Evolutionary conservation across 208 protist species (phyloP).

Genomic region (Wallacemonas collosoma): DNA sequence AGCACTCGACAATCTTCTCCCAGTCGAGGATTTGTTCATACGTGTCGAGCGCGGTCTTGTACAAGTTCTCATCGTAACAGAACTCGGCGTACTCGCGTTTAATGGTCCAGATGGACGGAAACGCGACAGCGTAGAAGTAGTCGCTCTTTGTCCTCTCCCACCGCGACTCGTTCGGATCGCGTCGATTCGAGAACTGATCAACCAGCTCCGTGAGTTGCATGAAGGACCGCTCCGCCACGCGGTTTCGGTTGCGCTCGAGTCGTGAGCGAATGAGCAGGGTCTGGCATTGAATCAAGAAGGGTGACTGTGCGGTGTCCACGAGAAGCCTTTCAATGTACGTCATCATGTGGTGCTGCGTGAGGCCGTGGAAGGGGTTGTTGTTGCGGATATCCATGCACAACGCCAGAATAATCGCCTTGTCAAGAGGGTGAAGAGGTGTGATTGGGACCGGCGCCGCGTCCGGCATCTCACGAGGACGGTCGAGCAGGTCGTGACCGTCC

Average conservation of each 20-base stretch:
- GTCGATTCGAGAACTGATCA: conserved; percentile 71
- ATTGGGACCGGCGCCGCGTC: conserved; percentile 36
- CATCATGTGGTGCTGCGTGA: conserved; percentile 89
- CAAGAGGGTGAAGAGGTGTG: conserved; percentile 70
- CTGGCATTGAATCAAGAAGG: conserved; percentile 77
- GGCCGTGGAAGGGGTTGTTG: conserved; percentile 86
- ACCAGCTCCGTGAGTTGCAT: conserved; percentile 91
- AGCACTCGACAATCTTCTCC: conserved; percentile 91
- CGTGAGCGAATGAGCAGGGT: conserved; percentile 74
- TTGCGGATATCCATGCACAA: conserved; percentile 88
- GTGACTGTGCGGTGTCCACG: conserved; percentile 62
- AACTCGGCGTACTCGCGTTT: conserved; percentile 85
- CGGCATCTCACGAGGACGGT: conserved; percentile 66
- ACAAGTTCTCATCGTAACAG: conserved; percentile 84
- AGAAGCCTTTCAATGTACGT: conserved; percentile 90
- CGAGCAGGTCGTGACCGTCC: conserved; percentile 85
- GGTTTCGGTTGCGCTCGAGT: conserved; percentile 77
- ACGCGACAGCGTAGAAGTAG: conserved; percentile 86
- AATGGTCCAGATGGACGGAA: conserved; percentile 79
- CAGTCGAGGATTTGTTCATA: conserved; percentile 90
- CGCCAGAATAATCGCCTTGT: conserved; percentile 88
- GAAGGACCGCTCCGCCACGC: conserved; percentile 83
- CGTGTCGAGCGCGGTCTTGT: conserved; percentile 86
- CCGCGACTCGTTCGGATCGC: conserved; percentile 50
- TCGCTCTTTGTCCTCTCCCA: conserved; percentile 58